These are phyloP conservation scores for Populus nigra DNA, from an alignment of 345 rosid genomes.

Conservation along the genomic window DNA sequence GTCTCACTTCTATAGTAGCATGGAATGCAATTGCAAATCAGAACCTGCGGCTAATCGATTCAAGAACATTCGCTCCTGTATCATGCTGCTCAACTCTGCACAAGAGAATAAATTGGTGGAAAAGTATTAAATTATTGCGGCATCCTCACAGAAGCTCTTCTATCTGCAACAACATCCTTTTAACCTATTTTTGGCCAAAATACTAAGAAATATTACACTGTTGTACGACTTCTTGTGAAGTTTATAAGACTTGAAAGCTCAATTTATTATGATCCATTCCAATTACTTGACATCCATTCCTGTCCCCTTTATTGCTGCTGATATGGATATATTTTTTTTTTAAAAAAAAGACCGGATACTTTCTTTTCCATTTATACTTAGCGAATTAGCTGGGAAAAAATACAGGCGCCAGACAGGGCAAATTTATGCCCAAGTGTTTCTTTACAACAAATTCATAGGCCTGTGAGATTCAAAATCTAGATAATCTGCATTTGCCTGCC, in stretches of 20 bases:
- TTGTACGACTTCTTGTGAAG: neutral
- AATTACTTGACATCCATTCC: neutral
- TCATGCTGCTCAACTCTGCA: neutral
- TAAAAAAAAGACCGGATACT: neutral
- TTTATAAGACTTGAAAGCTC: neutral
- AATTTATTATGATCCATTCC: neutral
- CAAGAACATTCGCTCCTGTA: neutral
- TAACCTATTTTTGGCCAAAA: neutral
- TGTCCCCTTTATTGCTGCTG: neutral
- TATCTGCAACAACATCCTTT: neutral
- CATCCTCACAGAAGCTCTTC: too few relatives aligned
- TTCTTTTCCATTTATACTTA: neutral
- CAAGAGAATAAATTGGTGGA: neutral
- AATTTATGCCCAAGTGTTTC: neutral
- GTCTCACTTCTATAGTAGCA: neutral
- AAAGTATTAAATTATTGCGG: too few relatives aligned
- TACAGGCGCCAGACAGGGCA: neutral
- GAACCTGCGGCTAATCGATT: neutral
- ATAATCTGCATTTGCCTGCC: constrained; percentile 42
- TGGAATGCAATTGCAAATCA: neutral
- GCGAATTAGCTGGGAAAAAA: neutral
- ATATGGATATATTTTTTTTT: too few relatives aligned
- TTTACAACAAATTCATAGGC: constrained; percentile 46
- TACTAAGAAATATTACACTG: too few relatives aligned
- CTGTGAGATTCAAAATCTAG: constrained; percentile 51